Conservation (phyloP, 192 early-diverging fungal genomes). For the Dimargaris verticillata region DNA sequence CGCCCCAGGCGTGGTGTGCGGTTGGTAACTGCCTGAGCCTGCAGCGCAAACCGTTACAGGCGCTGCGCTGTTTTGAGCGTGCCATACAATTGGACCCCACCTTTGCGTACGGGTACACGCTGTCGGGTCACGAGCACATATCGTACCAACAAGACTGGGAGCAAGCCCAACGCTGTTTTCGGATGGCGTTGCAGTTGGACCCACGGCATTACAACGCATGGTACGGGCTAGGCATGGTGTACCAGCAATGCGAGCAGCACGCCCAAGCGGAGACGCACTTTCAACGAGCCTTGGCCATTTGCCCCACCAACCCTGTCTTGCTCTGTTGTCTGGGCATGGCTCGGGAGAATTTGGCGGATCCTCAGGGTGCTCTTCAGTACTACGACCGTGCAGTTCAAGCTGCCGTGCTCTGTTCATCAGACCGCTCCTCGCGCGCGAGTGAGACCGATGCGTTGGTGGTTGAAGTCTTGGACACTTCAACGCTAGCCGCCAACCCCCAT, state of each 20-base stretch:
- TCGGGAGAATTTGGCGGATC: slow-evolving; percentile 37
- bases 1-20: slow-evolving; percentile 69
- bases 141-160: slow-evolving; percentile 51
- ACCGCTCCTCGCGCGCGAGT: background rate
- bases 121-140: slow-evolving; percentile 69
- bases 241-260: slow-evolving; percentile 51
- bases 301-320: slow-evolving; percentile 51
- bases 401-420: slow-evolving; percentile 1
- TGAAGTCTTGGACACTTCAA: background rate
- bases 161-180: slow-evolving; percentile 53
- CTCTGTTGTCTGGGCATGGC: slow-evolving; percentile 56
- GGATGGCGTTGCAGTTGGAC: slow-evolving; percentile 51
- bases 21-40: slow-evolving; percentile 60
- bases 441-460: slow-evolving; percentile 12
- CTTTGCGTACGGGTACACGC: slow-evolving; percentile 67
- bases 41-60: slow-evolving; percentile 54
- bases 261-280: slow-evolving; percentile 58
- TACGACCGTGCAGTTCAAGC: slow-evolving; percentile 42
- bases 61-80: slow-evolving; percentile 57
- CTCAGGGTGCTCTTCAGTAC: slow-evolving; percentile 32
- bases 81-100: slow-evolving; percentile 45
- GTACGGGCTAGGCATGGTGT: slow-evolving; percentile 67
- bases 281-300: slow-evolving; percentile 51
- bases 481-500: slow-evolving; percentile 15
- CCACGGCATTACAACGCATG: slow-evolving; percentile 70